A percentile compares a stretch with the other conserved stretches of the same genome.
These are phyloP conservation scores for Populus tomentosa DNA, from an alignment of 441 rosid genomes.

Conservation along the genomic window DNA sequence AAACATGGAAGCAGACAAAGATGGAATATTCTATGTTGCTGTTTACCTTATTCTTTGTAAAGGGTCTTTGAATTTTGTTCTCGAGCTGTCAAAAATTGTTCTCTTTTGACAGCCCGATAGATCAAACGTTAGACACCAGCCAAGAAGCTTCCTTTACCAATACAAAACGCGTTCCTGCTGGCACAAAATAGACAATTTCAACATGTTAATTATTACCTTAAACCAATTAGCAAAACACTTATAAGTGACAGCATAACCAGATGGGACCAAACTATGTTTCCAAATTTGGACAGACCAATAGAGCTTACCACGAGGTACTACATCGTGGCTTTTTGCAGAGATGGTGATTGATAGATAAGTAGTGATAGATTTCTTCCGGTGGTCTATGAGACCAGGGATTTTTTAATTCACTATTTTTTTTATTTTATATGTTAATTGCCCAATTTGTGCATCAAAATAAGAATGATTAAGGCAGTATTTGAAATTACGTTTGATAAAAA, in stretches of 20 bases:
- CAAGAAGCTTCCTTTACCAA: conserved; percentile 9
- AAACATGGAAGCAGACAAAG: not conserved
- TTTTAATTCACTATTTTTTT: too few relatives aligned
- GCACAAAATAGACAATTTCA: not conserved
- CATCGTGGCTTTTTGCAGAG: not conserved
- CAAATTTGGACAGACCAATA: not conserved
- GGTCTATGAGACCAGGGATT: not conserved
- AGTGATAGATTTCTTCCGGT: not conserved
- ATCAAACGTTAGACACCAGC: conserved; percentile 6
- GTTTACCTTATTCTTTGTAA: not conserved
- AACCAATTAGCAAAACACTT: not conserved
- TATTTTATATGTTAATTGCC: too few relatives aligned
- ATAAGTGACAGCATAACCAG: not conserved
- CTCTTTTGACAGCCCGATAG: conserved; percentile 34
- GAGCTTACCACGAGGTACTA: not conserved
- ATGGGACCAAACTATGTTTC: not conserved
- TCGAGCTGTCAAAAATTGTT: conserved; percentile 32
- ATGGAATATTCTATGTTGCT: not conserved
- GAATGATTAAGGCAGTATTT: too few relatives aligned
- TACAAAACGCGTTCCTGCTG: conserved; percentile 10
- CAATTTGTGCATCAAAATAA: too few relatives aligned
- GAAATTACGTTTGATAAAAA: too few relatives aligned
- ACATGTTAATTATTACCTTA: not conserved
- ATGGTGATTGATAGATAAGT: not conserved
- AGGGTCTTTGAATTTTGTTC: conserved; percentile 3